Percentiles rank a stretch among this genome's conserved stretches.
phyloP scores from a whole-genome alignment of 208 protist genomes.

The Acanthamoeba triangularis region DNA sequence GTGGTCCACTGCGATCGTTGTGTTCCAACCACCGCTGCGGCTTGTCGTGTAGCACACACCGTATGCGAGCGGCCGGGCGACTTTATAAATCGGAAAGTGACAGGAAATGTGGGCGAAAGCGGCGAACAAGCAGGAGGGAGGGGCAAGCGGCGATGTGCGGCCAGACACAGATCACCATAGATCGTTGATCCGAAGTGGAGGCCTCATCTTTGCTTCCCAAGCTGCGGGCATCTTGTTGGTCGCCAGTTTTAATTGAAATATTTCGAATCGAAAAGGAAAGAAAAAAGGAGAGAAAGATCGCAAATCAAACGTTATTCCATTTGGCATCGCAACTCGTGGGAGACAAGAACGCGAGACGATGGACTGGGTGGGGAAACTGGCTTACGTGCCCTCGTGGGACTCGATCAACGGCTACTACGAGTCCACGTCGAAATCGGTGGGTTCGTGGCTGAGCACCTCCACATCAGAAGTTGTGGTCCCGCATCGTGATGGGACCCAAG shows the following conservation, averaged over 20 bases:
- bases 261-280: not conserved
- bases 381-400: not conserved
- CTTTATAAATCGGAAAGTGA: not conserved
- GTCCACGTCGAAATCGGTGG: not conserved
- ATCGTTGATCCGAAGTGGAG: not conserved
- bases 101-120: not conserved
- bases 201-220: too few relatives aligned
- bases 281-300: not conserved
- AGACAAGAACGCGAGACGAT: not conserved
- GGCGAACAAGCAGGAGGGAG: too few relatives aligned
- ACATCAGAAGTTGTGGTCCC: not conserved
- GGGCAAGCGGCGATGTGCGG: too few relatives aligned
- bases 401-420: slow-evolving; percentile 17
- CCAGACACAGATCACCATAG: not conserved
- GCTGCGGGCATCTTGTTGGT: not conserved
- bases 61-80: too few relatives aligned
- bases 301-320: not conserved
- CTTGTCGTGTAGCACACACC: not conserved
- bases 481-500: not conserved
- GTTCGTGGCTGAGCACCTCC: not conserved
- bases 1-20: too few relatives aligned
- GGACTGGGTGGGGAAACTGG: slow-evolving; percentile 13
- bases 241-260: not conserved
- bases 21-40: too few relatives aligned
- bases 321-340: not conserved